Evolutionary conservation across 352 stramenopile species (phyloP).

Genomic region (Pythium phragmitis): DNA sequence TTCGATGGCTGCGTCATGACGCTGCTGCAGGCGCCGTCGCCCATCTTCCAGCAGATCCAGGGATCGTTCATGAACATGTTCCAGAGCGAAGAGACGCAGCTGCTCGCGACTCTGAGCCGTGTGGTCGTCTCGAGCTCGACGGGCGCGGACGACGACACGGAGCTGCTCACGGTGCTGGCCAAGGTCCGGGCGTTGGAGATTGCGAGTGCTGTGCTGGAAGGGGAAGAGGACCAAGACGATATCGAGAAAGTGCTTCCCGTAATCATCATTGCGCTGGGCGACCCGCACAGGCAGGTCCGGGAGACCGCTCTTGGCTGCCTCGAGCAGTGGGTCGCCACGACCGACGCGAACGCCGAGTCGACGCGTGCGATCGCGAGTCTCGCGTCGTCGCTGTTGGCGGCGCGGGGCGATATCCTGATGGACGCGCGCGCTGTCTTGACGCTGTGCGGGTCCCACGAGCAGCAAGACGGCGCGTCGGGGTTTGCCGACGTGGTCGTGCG

Average conservation of each 20-base stretch:
- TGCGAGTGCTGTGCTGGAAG: constrained; percentile 61
- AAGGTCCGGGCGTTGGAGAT: constrained; percentile 72
- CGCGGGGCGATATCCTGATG: constrained; percentile 78
- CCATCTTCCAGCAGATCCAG: constrained; percentile 69
- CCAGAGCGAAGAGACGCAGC: constrained; percentile 35
- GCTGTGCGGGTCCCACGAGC: constrained; percentile 49
- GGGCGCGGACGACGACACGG: constrained; percentile 26
- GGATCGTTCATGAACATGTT: constrained; percentile 52
- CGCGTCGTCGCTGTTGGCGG: constrained; percentile 46
- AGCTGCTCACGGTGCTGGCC: constrained; percentile 42
- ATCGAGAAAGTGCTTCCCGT: constrained; percentile 56
- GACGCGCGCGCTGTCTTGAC: constrained; percentile 53
- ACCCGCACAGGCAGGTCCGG: constrained; percentile 48
- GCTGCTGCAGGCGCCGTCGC: constrained; percentile 57
- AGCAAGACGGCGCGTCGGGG: constrained; percentile 5
- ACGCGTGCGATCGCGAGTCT: constrained; percentile 31
- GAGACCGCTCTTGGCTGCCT: constrained; percentile 58
- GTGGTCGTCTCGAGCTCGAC: constrained; percentile 33
- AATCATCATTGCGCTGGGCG: constrained; percentile 63
- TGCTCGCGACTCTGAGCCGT: constrained; percentile 66
- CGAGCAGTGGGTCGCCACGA: constrained; percentile 43
- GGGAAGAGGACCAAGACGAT: constrained; percentile 40
- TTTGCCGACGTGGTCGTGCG: constrained; percentile 25
- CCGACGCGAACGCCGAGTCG: background rate
- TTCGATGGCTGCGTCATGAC: constrained; percentile 68